Base-by-base conservation (phyloP, 305 asterid species). In the Fraxinus latifolia region DNA sequence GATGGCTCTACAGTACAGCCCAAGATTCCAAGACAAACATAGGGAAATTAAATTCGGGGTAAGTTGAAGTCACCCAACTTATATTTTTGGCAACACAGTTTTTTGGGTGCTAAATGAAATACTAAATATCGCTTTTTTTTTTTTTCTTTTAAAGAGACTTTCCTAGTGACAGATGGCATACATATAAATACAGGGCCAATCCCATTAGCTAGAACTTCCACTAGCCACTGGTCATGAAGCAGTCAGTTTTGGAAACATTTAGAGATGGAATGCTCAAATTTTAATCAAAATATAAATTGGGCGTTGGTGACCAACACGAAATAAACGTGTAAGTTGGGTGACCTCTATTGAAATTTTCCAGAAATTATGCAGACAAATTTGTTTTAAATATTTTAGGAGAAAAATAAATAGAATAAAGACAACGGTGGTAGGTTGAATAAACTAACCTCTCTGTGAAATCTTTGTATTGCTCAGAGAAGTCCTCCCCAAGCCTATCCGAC, bases 401-500 rank as follows among this genome's bases (percentile, higher is more conserved):
- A 42, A 39, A 72, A 33, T 71, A 53, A 15, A 19, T 37, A 55
- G 23, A 81, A 27, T 15, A 78, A 72, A 53, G 34, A 44, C 3
- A 14, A 29, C 32, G 32, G 65, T 36, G 17, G 77, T 3, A 73
- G 47, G 70, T 42, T 12, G 55, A 82, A 80, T 79, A 80, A 88
- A 86, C 77, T 87, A 75, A 93, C 99, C 99, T 89, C 86, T 93
- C 99, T 1, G 90, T 87, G 85, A 95, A 90, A 82, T 93, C 98
- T 89, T 89, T 94, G 83, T 89, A 86, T 76, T 86, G 88, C 55
- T 90, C 96, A 2, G 99, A 92, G 89, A 95, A 95, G 91, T 95
- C 99, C 91, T 94, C 99, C 83, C 99, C 99, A 72, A 95, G 97
- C 90, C 97, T 90, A 88, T 95, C 99, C 60, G 99, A 95, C 8